Conservation (phyloP, 1,139 yeast genomes). For the Yamadazyma aaseri region DNA sequence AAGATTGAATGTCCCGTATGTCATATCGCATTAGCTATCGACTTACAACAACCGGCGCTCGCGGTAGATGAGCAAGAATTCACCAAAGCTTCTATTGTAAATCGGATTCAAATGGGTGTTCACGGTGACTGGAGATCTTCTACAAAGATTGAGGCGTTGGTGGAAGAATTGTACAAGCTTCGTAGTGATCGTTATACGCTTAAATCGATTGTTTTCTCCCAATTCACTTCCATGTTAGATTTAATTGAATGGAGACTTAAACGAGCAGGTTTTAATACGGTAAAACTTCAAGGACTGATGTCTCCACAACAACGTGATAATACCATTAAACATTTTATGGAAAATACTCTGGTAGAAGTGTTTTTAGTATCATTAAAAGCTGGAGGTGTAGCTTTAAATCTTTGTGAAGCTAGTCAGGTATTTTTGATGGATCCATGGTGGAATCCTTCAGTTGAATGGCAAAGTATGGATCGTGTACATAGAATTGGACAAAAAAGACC, state of each 20-base stretch:
- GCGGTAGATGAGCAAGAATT: conserved; percentile 68
- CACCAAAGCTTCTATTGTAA: conserved; percentile 81
- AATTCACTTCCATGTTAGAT: conserved; percentile 94
- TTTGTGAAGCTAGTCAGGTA: conserved; percentile 96
- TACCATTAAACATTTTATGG: conserved; percentile 88
- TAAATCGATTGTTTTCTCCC: conserved; percentile 94
- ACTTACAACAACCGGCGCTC: conserved; percentile 81
- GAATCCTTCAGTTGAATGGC: conserved; percentile 99
- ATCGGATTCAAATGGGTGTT: conserved; percentile 72
- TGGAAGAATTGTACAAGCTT: conserved; percentile 84
- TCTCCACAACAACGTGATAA: conserved; percentile 92
- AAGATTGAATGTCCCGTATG: conserved; percentile 91
- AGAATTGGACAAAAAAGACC: conserved; percentile 96
- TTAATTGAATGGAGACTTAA: conserved; percentile 92
- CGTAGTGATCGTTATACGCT: conserved; percentile 86
- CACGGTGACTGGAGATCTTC: conserved; percentile 87
- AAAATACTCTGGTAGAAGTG: conserved; percentile 86
- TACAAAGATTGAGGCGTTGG: conserved; percentile 93
- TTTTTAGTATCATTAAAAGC: conserved; percentile 93
- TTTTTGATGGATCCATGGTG: conserved; percentile 98
- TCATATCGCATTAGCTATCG: conserved; percentile 88
- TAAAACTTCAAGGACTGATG: conserved; percentile 93
- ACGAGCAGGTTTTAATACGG: conserved; percentile 92
- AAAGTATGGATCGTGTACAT: conserved; percentile 96
- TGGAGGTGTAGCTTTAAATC: conserved; percentile 95